Base-by-base conservation (phyloP, 352 stramenopile genomes). In the Phytophthora rubi region DNA sequence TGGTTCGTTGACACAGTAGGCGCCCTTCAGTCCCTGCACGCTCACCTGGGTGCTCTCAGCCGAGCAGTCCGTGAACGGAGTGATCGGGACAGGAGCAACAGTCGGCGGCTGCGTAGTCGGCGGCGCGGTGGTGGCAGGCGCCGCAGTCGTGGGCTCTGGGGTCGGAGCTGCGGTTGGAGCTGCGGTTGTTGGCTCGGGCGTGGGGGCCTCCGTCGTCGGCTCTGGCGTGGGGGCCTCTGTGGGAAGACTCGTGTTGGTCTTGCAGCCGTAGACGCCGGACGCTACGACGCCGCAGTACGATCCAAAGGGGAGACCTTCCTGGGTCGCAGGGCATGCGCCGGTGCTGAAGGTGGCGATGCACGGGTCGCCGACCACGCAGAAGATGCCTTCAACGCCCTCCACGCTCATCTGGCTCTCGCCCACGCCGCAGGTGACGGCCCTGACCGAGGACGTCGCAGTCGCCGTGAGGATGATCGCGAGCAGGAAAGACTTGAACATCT, bases 1-100 rank as follows among this genome's bases (percentile, higher is more conserved):
- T 2, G 71, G 74, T 15, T 73, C 70, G 2, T 64, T 32, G n/a
- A 81, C 81, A 28, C 80, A 88, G 67, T 75, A 88, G n/a, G 78
- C 62, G 8, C 68, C 70, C 30, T 83, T 53, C 9, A 83, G 55
- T 8, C 81, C 77, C 47, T 85, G 73, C 3, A 85, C 74, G 21
- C 74, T 82, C 32, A 80, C 42, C 32, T 56, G 26, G 45, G 54
- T 65, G 45, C 35, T 45, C 39, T 67, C 54, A 3, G 53, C 51
- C 12, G 60, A 52, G 42, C 66, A 75, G 21, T 65, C 44, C 3
- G 51, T 59, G 35, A 51, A 72, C 1, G 69, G 30, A 2, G 32
- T 37, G n/a, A 55, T 13, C 6, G 57, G 54, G 35, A 70, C 23
- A 13, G 75, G 56, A 35, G 30, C 33, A 10, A 21, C 35, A 18